phyloP scores from a whole-genome alignment of 2,329 filamentous ascomycete genomes.

The Drechslerella stenobrocha region DNA sequence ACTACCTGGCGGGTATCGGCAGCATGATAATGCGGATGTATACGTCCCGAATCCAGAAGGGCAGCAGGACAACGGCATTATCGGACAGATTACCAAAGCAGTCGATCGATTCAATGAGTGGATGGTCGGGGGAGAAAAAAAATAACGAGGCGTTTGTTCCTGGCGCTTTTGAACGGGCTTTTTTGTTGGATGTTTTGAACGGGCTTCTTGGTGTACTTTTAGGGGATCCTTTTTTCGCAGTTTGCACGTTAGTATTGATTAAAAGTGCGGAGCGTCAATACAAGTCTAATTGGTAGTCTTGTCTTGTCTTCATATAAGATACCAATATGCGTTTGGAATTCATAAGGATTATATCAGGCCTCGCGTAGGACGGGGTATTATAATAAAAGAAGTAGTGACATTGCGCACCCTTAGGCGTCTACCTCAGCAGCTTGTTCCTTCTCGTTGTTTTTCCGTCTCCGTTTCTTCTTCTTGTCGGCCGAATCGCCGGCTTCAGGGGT shows the following conservation, averaged over 20 bases:
- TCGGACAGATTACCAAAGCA: conserved; percentile 32
- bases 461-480: conserved; percentile 56
- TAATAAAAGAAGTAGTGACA: conserved; percentile 1
- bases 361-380: neutral
- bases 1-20: conserved; percentile 29
- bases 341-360: too few species aligned
- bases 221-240: too few species aligned
- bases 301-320: too few species aligned
- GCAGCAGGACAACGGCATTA: conserved; percentile 19
- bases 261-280: too few species aligned
- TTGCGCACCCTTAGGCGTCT: conserved; percentile 9
- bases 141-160: too few species aligned
- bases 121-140: conserved; percentile 39
- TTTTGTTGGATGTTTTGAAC: too few species aligned
- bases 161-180: too few species aligned
- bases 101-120: conserved; percentile 45
- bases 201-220: too few species aligned
- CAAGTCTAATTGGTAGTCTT: too few species aligned
- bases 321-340: too few species aligned
- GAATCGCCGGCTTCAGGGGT: conserved; percentile 48
- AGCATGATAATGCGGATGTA: conserved; percentile 16
- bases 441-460: conserved; percentile 55
- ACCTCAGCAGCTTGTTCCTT: conserved; percentile 35
- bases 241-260: too few species aligned
- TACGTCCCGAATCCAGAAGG: conserved; percentile 6